Conservation (phyloP, 495 filamentous ascomycete species). For the Penicillium steckii region DNA sequence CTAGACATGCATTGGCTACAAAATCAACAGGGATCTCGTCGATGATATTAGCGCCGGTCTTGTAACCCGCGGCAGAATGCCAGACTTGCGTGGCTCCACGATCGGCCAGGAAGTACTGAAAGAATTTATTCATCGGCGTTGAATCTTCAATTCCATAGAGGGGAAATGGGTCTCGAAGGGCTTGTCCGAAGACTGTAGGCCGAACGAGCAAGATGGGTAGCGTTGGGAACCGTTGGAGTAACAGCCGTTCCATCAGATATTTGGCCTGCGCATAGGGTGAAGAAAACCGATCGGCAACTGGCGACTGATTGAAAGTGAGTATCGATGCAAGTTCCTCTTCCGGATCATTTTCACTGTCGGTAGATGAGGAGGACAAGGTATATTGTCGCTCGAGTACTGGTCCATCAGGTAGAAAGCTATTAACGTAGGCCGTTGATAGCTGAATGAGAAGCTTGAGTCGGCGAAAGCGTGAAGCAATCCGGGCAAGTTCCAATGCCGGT, state of each 20-base stretch:
- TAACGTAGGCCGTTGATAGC: constrained; percentile 36
- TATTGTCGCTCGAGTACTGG: constrained; percentile 31
- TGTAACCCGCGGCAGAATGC: constrained; percentile 33
- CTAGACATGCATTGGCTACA: constrained; percentile 38
- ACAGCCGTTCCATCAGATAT: constrained; percentile 38
- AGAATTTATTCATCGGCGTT: constrained; percentile 36
- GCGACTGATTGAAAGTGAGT: constrained; percentile 15
- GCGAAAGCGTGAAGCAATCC: constrained; percentile 28
- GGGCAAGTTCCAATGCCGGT: constrained; percentile 33
- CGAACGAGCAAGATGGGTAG: constrained; percentile 38
- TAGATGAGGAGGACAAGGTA: constrained; percentile 1
- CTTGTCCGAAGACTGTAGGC: constrained; percentile 42
- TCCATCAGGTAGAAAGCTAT: constrained; percentile 39
- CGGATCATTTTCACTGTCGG: constrained; percentile 16
- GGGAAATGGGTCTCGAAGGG: constrained; percentile 36
- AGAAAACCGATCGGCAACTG: constrained; percentile 26
- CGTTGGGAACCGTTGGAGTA: constrained; percentile 26
- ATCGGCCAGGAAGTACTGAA: constrained; percentile 28
- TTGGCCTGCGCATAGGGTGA: constrained; percentile 41
- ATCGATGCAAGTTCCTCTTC: constrained; percentile 35
- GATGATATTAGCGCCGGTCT: constrained; percentile 31
- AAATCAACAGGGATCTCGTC: constrained; percentile 44
- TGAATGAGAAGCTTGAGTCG: constrained; percentile 35
- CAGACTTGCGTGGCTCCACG: constrained; percentile 29
- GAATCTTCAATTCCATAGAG: constrained; percentile 36